A percentile compares a stretch with the other conserved stretches of the same genome.
phyloP scores from a whole-genome alignment of 768 basidiomycete species.

The Auricularia cornea region DNA sequence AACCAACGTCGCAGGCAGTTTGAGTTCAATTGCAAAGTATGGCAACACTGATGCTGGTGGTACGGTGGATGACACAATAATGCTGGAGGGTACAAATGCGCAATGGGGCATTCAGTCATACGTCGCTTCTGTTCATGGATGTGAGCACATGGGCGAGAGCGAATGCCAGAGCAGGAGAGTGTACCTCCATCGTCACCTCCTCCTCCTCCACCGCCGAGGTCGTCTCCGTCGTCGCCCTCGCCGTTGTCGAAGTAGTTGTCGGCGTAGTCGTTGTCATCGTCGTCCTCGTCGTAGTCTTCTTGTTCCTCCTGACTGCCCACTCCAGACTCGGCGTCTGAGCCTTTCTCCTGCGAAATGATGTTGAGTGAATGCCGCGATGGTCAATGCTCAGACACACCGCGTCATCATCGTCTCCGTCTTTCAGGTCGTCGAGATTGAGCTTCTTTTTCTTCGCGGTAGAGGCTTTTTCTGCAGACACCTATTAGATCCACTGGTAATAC shows the following conservation, averaged over 20 bases:
- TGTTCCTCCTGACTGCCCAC: constrained; percentile 55
- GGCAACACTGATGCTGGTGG: no score
- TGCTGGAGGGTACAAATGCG: no score
- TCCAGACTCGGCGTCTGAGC: constrained; percentile 34
- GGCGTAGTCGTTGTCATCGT: constrained; percentile 86
- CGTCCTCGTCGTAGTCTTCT: constrained; percentile 73
- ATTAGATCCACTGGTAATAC: constrained; percentile 1
- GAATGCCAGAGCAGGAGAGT: background rate
- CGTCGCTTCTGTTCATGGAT: no score
- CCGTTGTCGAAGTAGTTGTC: constrained; percentile 90
- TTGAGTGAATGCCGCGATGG: no score
- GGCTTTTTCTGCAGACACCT: constrained; percentile 23
- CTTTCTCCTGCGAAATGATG: constrained; percentile 12
- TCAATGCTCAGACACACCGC: constrained; percentile 18
- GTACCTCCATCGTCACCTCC: constrained; percentile 60
- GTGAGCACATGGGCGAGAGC: no score
- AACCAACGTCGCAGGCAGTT: no score
- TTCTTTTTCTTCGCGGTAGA: constrained; percentile 26
- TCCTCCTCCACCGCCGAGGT: constrained; percentile 61
- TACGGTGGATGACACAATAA: no score
- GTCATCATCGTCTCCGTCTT: constrained; percentile 59
- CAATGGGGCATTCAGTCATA: no score
- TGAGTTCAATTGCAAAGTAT: no score
- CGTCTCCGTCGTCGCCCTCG: constrained; percentile 72
- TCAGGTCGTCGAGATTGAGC: constrained; percentile 59